Evolutionary conservation across 2,329 filamentous ascomycete species (phyloP).

Genomic region (Epichloe elymi): DNA sequence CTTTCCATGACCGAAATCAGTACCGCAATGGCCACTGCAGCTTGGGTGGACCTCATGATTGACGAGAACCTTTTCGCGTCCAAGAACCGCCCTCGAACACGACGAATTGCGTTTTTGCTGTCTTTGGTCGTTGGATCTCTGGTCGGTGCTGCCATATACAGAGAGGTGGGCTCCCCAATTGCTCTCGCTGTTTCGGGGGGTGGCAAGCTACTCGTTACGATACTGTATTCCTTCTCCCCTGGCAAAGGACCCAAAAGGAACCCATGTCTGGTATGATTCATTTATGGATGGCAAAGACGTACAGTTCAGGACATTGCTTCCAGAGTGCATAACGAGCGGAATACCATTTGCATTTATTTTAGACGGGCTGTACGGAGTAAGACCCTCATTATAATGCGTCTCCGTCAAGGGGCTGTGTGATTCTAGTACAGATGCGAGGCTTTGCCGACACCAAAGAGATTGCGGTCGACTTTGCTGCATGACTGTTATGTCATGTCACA

Average conservation of each 20-base stretch:
- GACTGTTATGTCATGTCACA: too few relatives aligned
- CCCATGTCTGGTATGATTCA: slow-evolving; percentile 1
- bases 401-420: too few relatives aligned
- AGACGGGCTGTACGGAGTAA: too few relatives aligned
- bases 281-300: neutral
- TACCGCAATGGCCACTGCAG: slow-evolving; percentile 52
- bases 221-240: slow-evolving; percentile 11
- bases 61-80: slow-evolving; percentile 34
- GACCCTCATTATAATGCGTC: too few relatives aligned
- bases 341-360: too few relatives aligned
- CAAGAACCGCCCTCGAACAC: slow-evolving; percentile 35
- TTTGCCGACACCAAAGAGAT: too few relatives aligned
- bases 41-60: slow-evolving; percentile 46
- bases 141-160: slow-evolving; percentile 35
- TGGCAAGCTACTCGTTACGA: slow-evolving; percentile 13
- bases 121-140: slow-evolving; percentile 35
- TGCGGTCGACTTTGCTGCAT: too few relatives aligned
- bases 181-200: slow-evolving; percentile 13
- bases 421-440: too few relatives aligned
- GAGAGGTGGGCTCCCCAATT: slow-evolving; percentile 11
- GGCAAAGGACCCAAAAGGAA: slow-evolving; percentile 7
- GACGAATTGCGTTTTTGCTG: slow-evolving; percentile 35
- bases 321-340: too few relatives aligned
- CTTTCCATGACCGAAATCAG: slow-evolving; percentile 47
- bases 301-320: too few relatives aligned